Evolutionary conservation across 208 protist genomes (phyloP).

Genomic region (Willaertia magna): DNA sequence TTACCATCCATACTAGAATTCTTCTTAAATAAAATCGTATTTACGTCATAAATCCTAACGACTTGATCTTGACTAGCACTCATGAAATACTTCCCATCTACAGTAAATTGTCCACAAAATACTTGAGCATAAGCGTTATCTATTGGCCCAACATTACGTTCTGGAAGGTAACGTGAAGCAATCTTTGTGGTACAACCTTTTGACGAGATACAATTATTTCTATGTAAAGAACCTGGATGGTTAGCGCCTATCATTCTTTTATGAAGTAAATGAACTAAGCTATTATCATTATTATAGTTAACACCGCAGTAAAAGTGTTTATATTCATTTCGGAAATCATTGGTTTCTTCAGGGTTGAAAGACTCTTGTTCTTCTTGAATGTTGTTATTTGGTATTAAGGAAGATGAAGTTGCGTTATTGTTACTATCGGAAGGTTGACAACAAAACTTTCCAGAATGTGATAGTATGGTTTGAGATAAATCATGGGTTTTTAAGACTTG

Average conservation of each 20-base stretch:
- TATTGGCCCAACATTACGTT: not conserved
- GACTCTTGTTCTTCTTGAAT: not conserved
- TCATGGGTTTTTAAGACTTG: not conserved
- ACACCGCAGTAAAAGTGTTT: not conserved
- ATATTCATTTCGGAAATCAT: not conserved
- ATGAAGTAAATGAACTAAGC: not conserved
- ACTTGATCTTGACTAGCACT: slow-evolving; percentile 18
- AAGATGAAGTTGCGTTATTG: not conserved
- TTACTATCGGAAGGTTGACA: not conserved
- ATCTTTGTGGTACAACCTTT: no score
- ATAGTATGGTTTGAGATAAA: not conserved
- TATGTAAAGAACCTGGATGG: not conserved
- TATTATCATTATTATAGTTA: not conserved
- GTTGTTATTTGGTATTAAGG: not conserved
- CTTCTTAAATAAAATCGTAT: not conserved
- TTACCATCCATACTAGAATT: not conserved
- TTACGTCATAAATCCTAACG: not conserved
- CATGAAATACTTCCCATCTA: slow-evolving; percentile 20
- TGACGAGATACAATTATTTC: no score
- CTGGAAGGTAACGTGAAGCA: not conserved
- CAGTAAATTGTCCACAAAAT: slow-evolving; percentile 23
- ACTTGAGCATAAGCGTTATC: not conserved
- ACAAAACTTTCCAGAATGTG: not conserved
- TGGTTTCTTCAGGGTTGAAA: not conserved
- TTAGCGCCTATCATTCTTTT: not conserved